phyloP scores from a whole-genome alignment of 345 rosid genomes.

The Adansonia digitata region DNA sequence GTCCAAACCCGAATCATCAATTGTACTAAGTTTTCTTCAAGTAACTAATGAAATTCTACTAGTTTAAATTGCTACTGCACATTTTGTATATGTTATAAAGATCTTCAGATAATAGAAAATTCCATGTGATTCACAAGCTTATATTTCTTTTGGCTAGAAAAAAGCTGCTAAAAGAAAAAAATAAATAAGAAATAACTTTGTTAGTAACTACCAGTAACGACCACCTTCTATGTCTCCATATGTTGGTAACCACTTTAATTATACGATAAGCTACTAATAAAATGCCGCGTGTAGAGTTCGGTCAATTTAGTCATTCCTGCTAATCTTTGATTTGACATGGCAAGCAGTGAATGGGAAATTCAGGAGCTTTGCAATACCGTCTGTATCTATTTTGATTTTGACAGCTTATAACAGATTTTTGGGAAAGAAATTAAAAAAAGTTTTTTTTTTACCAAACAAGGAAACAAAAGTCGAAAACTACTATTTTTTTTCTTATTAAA shows the following conservation, averaged over 20 bases:
- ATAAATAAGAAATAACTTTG: neutral
- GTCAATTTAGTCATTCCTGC: neutral
- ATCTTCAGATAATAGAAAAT: too few species aligned
- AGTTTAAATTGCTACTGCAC: too few species aligned
- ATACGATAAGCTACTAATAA: neutral
- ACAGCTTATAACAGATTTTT: constrained; percentile 18
- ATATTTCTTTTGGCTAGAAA: too few species aligned
- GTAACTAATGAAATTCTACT: too few species aligned
- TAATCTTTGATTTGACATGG: neutral
- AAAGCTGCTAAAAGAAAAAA: neutral
- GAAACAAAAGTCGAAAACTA: neutral
- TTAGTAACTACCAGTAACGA: constrained; percentile 10
- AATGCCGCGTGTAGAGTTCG: neutral
- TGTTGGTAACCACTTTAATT: neutral
- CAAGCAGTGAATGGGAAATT: neutral
- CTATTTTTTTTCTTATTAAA: neutral
- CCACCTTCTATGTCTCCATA: neutral
- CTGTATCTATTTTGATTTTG: neutral
- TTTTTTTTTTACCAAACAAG: constrained; percentile 2
- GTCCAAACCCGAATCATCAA: too few species aligned
- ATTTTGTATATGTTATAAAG: too few species aligned
- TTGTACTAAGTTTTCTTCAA: too few species aligned
- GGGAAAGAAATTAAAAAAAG: neutral
- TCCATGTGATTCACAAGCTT: too few species aligned
- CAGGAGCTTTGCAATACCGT: neutral